These are phyloP conservation scores for Aurifilum marmelostoma DNA, from an alignment of 2,329 filamentous ascomycete genomes.

Conservation along the genomic window DNA sequence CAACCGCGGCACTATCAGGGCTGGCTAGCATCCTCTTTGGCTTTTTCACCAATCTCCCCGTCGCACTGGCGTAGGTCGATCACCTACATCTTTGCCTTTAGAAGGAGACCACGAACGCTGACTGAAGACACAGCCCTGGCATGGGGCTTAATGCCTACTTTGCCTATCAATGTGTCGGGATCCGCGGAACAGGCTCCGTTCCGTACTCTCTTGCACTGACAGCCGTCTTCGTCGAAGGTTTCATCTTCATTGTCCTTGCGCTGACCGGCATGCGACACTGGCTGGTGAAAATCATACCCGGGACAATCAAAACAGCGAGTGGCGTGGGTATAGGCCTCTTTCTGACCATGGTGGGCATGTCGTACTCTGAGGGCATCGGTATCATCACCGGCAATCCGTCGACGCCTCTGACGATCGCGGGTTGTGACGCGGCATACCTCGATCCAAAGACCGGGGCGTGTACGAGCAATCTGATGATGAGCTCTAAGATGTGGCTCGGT, in stretches of 20 bases:
- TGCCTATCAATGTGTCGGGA: slow-evolving; percentile 67
- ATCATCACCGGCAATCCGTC: slow-evolving; percentile 71
- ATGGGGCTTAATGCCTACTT: slow-evolving; percentile 73
- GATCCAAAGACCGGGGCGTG: slow-evolving; percentile 55
- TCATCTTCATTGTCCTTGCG: slow-evolving; percentile 66
- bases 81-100: slow-evolving; percentile 13
- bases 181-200: slow-evolving; percentile 59
- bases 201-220: slow-evolving; percentile 64
- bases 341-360: slow-evolving; percentile 66
- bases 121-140: slow-evolving; percentile 54
- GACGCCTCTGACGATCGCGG: slow-evolving; percentile 77
- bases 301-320: slow-evolving; percentile 67
- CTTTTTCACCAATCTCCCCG: slow-evolving; percentile 79
- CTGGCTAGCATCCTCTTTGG: slow-evolving; percentile 78
- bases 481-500: slow-evolving; percentile 81
- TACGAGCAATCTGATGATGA: slow-evolving; percentile 70
- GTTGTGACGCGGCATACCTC: slow-evolving; percentile 64
- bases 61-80: slow-evolving; percentile 67
- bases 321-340: slow-evolving; percentile 69
- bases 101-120: slow-evolving; percentile 26
- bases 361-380: slow-evolving; percentile 82
- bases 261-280: slow-evolving; percentile 73
- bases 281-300: slow-evolving; percentile 68
- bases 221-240: slow-evolving; percentile 66
- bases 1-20: slow-evolving; percentile 79